These are phyloP conservation scores for Fusarium setosum DNA, from an alignment of 2,329 filamentous ascomycete genomes.

Conservation along the genomic window DNA sequence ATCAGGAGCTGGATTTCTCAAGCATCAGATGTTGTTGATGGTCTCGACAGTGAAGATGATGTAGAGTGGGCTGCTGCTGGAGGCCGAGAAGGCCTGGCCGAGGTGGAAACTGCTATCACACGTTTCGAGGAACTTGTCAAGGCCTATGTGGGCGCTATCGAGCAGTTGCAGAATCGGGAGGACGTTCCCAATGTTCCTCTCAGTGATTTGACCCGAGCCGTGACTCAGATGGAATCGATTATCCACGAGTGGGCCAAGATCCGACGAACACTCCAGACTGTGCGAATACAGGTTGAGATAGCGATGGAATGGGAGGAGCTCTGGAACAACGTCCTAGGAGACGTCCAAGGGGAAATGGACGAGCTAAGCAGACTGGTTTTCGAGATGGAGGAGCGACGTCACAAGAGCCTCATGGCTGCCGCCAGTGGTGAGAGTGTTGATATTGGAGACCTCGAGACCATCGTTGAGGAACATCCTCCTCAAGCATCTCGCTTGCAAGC, in stretches of 20 bases:
- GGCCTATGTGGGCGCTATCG: conserved; percentile 94
- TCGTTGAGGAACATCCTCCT: conserved; percentile 86
- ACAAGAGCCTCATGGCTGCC: conserved; percentile 77
- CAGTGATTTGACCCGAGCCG: conserved; percentile 78
- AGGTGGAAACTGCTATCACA: conserved; percentile 78
- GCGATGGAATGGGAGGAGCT: conserved; percentile 99
- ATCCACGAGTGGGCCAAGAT: conserved; percentile 87
- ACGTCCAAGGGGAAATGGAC: conserved; percentile 90
- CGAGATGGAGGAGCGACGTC: conserved; percentile 96
- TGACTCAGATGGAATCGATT: conserved; percentile 90
- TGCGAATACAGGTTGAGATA: conserved; percentile 92
- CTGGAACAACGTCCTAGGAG: conserved; percentile 92
- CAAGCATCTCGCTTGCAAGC: conserved; percentile 61
- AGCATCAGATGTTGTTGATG: conserved; percentile 87
- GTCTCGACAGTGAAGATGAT: conserved; percentile 94
- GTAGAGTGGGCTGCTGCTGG: conserved; percentile 96
- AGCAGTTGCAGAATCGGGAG: conserved; percentile 82
- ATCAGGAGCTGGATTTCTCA: conserved; percentile 95
- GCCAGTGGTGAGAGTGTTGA: conserved; percentile 75
- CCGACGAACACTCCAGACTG: conserved; percentile 77
- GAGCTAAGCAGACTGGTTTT: conserved; percentile 85
- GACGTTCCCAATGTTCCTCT: conserved; percentile 80
- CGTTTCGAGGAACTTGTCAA: conserved; percentile 91
- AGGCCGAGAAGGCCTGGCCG: conserved; percentile 81
- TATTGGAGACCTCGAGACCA: conserved; percentile 90